Conservation (phyloP, 768 basidiomycete genomes). For the Mycena albidolilacea region DNA sequence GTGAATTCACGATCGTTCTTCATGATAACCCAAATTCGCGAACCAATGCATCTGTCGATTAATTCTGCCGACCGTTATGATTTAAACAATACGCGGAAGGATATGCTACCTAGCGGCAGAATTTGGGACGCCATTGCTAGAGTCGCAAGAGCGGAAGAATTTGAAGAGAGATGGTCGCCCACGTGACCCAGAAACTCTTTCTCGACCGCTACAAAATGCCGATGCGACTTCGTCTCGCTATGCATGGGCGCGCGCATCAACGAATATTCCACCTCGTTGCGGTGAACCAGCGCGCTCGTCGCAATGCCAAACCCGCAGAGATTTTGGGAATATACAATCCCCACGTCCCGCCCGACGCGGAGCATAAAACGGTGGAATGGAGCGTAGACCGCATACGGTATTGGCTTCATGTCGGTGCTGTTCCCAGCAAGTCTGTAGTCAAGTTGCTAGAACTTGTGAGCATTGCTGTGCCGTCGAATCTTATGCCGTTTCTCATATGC, state of each 20-base stretch:
- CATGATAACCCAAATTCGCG: constrained; percentile 98
- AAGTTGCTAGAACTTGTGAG: constrained; percentile 85
- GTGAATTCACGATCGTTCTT: constrained; percentile 98
- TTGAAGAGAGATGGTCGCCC: not conserved
- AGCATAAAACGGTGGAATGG: constrained; percentile 88
- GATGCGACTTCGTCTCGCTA: constrained; percentile 87
- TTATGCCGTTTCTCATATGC: not conserved
- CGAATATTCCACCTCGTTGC: constrained; percentile 91
- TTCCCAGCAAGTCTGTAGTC: constrained; percentile 84
- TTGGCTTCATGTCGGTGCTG: constrained; percentile 90
- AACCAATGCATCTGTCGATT: constrained; percentile 98
- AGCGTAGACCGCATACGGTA: constrained; percentile 91
- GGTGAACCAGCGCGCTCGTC: constrained; percentile 75
- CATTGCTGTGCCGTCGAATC: constrained; percentile 37
- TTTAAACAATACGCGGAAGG: not conserved
- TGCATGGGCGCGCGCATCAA: constrained; percentile 83
- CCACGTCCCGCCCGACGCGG: constrained; percentile 62
- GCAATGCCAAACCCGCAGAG: constrained; percentile 91
- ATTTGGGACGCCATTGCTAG: constrained; percentile 89
- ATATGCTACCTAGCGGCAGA: constrained; percentile 82
- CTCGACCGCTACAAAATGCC: constrained; percentile 65
- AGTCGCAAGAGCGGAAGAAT: not conserved
- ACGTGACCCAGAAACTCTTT: constrained; percentile 2
- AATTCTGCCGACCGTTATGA: constrained; percentile 70
- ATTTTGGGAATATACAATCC: constrained; percentile 90